Evolutionary conservation across 1,284 basidiomycete species (phyloP), one percentile per base, ranked within the genome.

Genomic region (Leccinum fuscescens): DNA sequence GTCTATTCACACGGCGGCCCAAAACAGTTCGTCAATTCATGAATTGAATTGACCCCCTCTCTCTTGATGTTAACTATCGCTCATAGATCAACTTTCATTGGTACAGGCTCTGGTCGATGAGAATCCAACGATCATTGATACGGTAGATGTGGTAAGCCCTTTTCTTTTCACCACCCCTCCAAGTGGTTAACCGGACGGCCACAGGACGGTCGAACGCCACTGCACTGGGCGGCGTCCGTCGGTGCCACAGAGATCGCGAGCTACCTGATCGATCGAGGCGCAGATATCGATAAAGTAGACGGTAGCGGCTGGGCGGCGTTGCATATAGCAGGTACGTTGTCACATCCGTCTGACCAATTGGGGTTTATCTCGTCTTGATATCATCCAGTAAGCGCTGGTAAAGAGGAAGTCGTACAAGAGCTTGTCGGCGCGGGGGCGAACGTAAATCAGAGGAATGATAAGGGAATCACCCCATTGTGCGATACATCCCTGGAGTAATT

Each of bases 141-240:
- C 86, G 2, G 76, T 81, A 12, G 93, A 96, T 73, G 82, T 74
- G 62, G 92, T 93, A 73, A 61, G 82, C 5, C 0, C 2, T 5
- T 33, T 44, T 37, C 46, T 55, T 54, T 24, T 15, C 29, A 4
- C 42, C n/a, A 29, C 15, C 37, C 14, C 1, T 33, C 20, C 6
- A 3, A n/a, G 2, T 6, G 57, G 57, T 57, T 37, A 63, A 57
- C n/a, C 57, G 63, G 46, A 54, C 48, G 27, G 39, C 50, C 42
- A 50, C 61, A 96, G 93, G 94, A 96, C 73, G 89, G 84, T n/a
- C 80, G 94, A 31, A 94, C 94, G 1, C 85, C 94, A 3, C 78
- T 97, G 11, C 95, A 97, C 70, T 95, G 93, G 92, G 92, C 93
- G 57, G 87, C 93, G 9, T 89, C 91, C 3, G 86, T 86, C 9